Conservation (phyloP, 345 rosid species). For the Camelina laxa region DNA sequence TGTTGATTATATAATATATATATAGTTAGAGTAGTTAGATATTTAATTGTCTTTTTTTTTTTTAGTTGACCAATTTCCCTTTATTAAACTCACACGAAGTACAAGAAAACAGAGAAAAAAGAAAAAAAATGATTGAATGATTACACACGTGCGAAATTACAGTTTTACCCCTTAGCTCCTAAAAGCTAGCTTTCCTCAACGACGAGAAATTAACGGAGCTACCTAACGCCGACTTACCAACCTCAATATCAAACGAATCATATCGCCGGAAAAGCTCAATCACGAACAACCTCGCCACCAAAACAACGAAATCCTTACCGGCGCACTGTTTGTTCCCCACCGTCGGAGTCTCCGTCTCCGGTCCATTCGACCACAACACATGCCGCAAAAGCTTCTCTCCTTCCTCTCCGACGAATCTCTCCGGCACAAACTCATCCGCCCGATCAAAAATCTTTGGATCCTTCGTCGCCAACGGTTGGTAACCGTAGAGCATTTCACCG, state of each 20-base stretch:
- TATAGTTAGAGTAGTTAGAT: too few relatives aligned
- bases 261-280: slow-evolving; percentile 82
- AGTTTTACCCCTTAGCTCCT: slow-evolving; percentile 35
- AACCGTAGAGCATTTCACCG: slow-evolving; percentile 87
- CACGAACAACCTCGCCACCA: slow-evolving; percentile 68
- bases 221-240: slow-evolving; percentile 60
- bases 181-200: slow-evolving; percentile 64
- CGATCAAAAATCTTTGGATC: slow-evolving; percentile 77
- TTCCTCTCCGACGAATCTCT: slow-evolving; percentile 70
- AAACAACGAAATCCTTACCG: slow-evolving; percentile 84
- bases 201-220: slow-evolving; percentile 62
- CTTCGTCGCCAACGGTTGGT: slow-evolving; percentile 80
- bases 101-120: background rate
- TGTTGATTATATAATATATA: too few relatives aligned
- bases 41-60: too few relatives aligned
- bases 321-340: slow-evolving; percentile 80
- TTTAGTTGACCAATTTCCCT: too few relatives aligned
- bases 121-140: background rate
- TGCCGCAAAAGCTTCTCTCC: slow-evolving; percentile 70
- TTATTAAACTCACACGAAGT: too few relatives aligned
- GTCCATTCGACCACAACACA: slow-evolving; percentile 96
- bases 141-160: slow-evolving; percentile 14
- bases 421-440: slow-evolving; percentile 79
- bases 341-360: slow-evolving; percentile 69
- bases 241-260: slow-evolving; percentile 75